Evolutionary conservation across 768 basidiomycete genomes (phyloP).

Genomic region (Sutorius australiensis): DNA sequence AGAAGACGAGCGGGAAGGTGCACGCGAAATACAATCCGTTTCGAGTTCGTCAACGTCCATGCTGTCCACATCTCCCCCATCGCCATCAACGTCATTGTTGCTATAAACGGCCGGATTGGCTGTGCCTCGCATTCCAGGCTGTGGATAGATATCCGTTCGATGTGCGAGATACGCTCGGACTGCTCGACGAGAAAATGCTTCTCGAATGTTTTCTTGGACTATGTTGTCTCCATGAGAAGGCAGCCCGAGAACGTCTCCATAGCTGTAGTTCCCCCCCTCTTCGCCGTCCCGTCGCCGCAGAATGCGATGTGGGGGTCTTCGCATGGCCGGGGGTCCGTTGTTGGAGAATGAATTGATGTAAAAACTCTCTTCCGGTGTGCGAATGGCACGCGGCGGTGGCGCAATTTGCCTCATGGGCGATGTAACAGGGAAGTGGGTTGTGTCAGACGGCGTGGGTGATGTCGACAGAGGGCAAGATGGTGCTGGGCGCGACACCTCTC

Average conservation of each 20-base stretch:
- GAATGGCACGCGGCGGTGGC: slow-evolving; percentile 37
- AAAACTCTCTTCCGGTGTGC: slow-evolving; percentile 57
- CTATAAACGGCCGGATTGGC: slow-evolving; percentile 12
- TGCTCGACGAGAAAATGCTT: slow-evolving; percentile 49
- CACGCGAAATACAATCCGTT: slow-evolving; percentile 53
- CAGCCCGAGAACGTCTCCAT: slow-evolving; percentile 52
- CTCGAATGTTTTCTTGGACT: slow-evolving; percentile 56
- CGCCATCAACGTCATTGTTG: slow-evolving; percentile 21
- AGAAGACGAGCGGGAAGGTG: slow-evolving; percentile 46
- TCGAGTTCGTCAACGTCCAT: slow-evolving; percentile 50
- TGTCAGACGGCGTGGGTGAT: slow-evolving; percentile 11
- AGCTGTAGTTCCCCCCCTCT: slow-evolving; percentile 32
- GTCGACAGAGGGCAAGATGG: slow-evolving; percentile 10
- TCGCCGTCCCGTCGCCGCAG: slow-evolving; percentile 20
- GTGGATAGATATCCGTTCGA: slow-evolving; percentile 23
- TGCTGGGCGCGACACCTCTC: slow-evolving; percentile 12
- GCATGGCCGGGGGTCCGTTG: slow-evolving; percentile 11
- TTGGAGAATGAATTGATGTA: slow-evolving; percentile 29
- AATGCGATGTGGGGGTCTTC: slow-evolving; percentile 21
- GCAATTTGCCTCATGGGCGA: slow-evolving; percentile 13
- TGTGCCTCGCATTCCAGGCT: slow-evolving; percentile 15
- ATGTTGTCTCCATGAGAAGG: slow-evolving; percentile 52
- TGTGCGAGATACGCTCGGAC: slow-evolving; percentile 34
- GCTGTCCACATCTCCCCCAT: slow-evolving; percentile 37
- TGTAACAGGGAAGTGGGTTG: slow-evolving; percentile 7